These are phyloP conservation scores for Thalassiosira sp. DNA, from an alignment of 352 stramenopile genomes.

Conservation along the genomic window DNA sequence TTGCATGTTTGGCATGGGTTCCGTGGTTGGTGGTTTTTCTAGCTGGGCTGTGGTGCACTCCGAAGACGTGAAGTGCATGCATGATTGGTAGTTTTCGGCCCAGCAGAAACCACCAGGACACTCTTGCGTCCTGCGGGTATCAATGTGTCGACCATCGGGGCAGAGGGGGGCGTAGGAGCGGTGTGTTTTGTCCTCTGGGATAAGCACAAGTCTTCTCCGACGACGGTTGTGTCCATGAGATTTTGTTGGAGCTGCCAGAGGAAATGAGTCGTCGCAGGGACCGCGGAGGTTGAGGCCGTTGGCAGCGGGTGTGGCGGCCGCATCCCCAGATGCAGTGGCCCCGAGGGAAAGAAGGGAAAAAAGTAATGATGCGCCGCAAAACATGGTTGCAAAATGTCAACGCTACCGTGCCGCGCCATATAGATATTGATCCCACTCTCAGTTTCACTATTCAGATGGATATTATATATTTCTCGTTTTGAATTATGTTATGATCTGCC, in stretches of 20 bases:
- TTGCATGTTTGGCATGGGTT: no score
- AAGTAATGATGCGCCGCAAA: no score
- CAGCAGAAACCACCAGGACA: not conserved
- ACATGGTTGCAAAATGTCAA: no score
- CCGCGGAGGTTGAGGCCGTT: not conserved
- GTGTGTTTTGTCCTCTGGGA: not conserved
- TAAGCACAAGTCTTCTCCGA: not conserved
- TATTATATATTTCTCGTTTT: no score
- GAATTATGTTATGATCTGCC: no score
- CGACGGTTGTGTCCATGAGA: not conserved
- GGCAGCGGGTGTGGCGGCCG: not conserved
- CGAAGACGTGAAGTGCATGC: not conserved
- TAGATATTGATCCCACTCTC: no score
- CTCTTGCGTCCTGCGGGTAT: not conserved
- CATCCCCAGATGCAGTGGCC: not conserved
- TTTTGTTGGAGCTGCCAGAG: not conserved
- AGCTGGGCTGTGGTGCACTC: not conserved
- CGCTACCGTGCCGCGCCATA: no score
- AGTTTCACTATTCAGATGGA: no score
- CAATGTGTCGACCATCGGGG: conserved; percentile 1
- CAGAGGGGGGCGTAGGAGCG: conserved; percentile 7
- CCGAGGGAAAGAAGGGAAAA: not conserved
- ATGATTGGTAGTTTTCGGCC: not conserved
- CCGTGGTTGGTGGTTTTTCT: not conserved
- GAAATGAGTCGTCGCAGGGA: conserved; percentile 44